phyloP scores from a whole-genome alignment of 257 asterid species.

The Galeopsis tetrahit region DNA sequence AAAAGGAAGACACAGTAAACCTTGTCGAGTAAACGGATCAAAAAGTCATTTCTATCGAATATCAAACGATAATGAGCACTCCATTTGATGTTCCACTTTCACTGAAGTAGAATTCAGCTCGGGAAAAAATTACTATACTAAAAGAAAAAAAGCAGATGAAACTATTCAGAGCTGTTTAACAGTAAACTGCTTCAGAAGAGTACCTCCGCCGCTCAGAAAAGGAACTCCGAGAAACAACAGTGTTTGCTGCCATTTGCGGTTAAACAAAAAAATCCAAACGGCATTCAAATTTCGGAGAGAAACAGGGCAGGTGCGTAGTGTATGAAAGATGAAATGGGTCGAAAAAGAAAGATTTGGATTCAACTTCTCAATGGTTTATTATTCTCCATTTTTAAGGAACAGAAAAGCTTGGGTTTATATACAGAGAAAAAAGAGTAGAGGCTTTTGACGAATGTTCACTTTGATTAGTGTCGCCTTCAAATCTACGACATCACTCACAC shows the following conservation, averaged over 20 bases:
- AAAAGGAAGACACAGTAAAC: constrained; percentile 1
- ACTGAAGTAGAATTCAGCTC: constrained; percentile 30
- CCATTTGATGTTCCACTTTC: constrained; percentile 36
- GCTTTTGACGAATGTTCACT: constrained; percentile 39
- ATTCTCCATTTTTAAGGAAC: constrained; percentile 21
- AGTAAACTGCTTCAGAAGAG: constrained; percentile 69
- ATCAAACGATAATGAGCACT: constrained; percentile 57
- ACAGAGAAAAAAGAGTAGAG: constrained; percentile 22
- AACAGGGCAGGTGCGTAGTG: neutral
- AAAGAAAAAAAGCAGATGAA: neutral
- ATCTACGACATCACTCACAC: constrained; percentile 30
- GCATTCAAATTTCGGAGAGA: neutral
- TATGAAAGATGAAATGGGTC: constrained; percentile 25
- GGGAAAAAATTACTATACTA: neutral
- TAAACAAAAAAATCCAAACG: neutral
- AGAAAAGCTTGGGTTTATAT: constrained; percentile 39
- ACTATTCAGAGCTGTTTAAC: constrained; percentile 37
- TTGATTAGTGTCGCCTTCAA: constrained; percentile 31
- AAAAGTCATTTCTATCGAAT: constrained; percentile 39
- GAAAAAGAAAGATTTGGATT: constrained; percentile 16
- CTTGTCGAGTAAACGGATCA: constrained; percentile 5
- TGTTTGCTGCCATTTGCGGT: constrained; percentile 54
- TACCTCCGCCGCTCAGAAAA: constrained; percentile 61
- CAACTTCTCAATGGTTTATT: constrained; percentile 12
- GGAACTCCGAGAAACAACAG: constrained; percentile 38